phyloP scores from a whole-genome alignment of 768 basidiomycete species.

The Tricholoma terreum region DNA sequence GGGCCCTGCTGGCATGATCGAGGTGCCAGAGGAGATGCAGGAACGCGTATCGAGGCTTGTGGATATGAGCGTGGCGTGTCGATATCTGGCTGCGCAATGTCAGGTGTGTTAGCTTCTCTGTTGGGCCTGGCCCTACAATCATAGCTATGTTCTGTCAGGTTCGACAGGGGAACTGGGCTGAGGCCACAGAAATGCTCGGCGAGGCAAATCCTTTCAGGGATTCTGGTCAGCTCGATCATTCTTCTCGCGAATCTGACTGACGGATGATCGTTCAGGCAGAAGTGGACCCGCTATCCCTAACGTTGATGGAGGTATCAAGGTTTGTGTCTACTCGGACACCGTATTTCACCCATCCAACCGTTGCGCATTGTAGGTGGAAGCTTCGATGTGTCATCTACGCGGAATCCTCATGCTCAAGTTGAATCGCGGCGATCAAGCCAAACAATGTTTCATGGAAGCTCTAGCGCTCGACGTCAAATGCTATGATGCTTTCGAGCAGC shows the following conservation, averaged over 20 bases:
- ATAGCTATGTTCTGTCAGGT: constrained; percentile 38
- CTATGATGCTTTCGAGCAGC: constrained; percentile 90
- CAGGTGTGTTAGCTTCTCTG: constrained; percentile 47
- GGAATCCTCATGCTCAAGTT: constrained; percentile 93
- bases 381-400: constrained; percentile 94
- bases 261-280: constrained; percentile 34
- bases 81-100: constrained; percentile 96
- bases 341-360: neutral
- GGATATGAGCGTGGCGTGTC: constrained; percentile 92
- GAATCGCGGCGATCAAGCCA: constrained; percentile 87
- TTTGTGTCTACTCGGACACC: constrained; percentile 21
- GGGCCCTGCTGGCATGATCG: constrained; percentile 68
- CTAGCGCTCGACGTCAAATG: constrained; percentile 94
- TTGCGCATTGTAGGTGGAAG: constrained; percentile 67
- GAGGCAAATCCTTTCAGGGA: constrained; percentile 87
- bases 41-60: constrained; percentile 74
- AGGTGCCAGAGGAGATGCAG: constrained; percentile 61
- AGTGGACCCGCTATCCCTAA: constrained; percentile 75
- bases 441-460: constrained; percentile 94
- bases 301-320: constrained; percentile 93
- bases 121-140: neutral
- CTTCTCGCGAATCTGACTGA: neutral
- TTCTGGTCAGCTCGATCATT: constrained; percentile 43
- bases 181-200: constrained; percentile 90
- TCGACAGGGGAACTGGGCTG: constrained; percentile 87